Evolutionary conservation across 805 yeast genomes (phyloP).

Genomic region (Torulaspora maleeae): DNA sequence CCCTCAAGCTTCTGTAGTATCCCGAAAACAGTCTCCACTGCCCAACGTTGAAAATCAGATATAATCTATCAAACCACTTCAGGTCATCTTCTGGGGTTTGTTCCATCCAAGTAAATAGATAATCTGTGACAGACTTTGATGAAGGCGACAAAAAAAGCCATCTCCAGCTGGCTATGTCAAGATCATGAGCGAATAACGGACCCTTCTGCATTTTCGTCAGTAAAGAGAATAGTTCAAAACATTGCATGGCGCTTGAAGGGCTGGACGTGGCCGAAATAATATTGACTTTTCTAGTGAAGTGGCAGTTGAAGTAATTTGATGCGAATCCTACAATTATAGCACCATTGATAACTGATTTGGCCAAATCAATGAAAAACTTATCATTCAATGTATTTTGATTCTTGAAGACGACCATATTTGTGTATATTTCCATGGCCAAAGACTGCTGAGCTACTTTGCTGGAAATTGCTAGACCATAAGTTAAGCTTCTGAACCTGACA

Average conservation of each 20-base stretch:
- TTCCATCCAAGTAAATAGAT: slow-evolving; percentile 59
- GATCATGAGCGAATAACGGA: slow-evolving; percentile 40
- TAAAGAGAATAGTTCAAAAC: slow-evolving; percentile 56
- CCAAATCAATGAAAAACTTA: slow-evolving; percentile 24
- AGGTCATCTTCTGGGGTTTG: slow-evolving; percentile 40
- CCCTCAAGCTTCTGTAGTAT: slow-evolving; percentile 41
- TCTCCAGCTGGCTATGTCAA: slow-evolving; percentile 59
- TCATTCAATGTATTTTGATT: slow-evolving; percentile 28
- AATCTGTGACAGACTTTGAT: slow-evolving; percentile 41
- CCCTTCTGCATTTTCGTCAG: slow-evolving; percentile 52
- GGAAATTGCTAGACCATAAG: slow-evolving; percentile 34
- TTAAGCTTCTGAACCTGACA: slow-evolving; percentile 36
- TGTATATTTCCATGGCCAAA: slow-evolving; percentile 20
- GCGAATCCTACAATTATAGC: slow-evolving; percentile 22
- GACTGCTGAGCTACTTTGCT: slow-evolving; percentile 35
- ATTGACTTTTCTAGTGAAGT: slow-evolving; percentile 36
- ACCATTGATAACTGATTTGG: slow-evolving; percentile 17
- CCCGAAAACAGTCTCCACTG: slow-evolving; percentile 41
- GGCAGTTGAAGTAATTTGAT: slow-evolving; percentile 15
- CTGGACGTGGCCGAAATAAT: slow-evolving; percentile 46
- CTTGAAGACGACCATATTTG: slow-evolving; percentile 31
- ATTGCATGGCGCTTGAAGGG: slow-evolving; percentile 38
- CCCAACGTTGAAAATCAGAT: slow-evolving; percentile 44
- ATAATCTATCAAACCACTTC: slow-evolving; percentile 56
- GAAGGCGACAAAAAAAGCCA: slow-evolving; percentile 45